Base-by-base conservation (phyloP, 2,329 filamentous ascomycete species). In the Chaetomium globosum region DNA sequence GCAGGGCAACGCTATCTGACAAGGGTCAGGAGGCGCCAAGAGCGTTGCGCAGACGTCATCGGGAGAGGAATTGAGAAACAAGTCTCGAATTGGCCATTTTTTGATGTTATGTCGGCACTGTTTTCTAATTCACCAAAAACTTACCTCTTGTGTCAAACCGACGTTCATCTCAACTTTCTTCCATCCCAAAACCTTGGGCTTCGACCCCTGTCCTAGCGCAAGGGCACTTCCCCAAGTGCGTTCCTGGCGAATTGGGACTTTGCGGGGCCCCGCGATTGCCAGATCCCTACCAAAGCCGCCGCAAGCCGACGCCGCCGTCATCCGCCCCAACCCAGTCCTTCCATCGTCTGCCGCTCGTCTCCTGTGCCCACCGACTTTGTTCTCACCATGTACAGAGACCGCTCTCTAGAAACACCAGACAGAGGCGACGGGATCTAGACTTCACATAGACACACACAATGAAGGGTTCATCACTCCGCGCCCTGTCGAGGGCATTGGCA, bases 261-360 rank as follows among this genome's bases (percentile, higher is more conserved):
- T 31, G 58, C 64, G 64, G 64, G 64, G 65, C 65, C 65, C 65
- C 65, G 60, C 60, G 49, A 48, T 46, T 54, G 48, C 56, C 56
- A 63, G 64, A 55, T 52, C 36, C 16, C 59, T 23, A 55, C 33
- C 66, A 70, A 70, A 73, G 71, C 71, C 71, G 71, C 57, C 60
- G 70, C 67, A 73, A 73, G 70, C 71, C 71, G 71, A 65, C 51
- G 39, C 49, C 43, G 48, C 59, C 53, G 53, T 49, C 69, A 61
- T 67, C 59, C 55, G 28, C 52, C 52, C 53, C 62, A 43, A 31
- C 43, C 58, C 54, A 61, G 21, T 51, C 19, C 53, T 55, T 36
- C 60, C 26, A 26, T 51, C 54, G 23, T 49, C 33, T 59, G 16
- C 46, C 30, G 43, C 36, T 48, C 56, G 43, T 31, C 31, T 49